These are phyloP conservation scores for Verticillium isaacii DNA, from an alignment of 2,329 filamentous ascomycete genomes.

Conservation along the genomic window DNA sequence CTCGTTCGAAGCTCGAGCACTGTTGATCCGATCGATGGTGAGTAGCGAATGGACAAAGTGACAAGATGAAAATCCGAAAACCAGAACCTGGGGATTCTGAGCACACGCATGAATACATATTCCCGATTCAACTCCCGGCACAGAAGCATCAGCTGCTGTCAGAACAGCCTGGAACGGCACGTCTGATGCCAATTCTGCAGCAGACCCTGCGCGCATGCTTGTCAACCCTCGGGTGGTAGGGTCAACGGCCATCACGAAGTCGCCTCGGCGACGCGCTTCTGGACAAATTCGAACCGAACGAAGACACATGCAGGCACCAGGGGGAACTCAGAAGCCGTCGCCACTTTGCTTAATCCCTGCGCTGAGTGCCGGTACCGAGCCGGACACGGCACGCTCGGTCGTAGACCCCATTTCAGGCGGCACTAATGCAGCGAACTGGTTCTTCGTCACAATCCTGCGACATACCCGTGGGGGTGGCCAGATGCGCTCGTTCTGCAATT, in stretches of 20 bases:
- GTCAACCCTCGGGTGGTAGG: not conserved
- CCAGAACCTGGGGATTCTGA: not conserved
- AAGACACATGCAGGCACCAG: not conserved
- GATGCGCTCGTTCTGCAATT: not conserved
- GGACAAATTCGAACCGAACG: not conserved
- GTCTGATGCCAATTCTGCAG: not conserved
- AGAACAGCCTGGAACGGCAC: not conserved
- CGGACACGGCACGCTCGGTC: not conserved
- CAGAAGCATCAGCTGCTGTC: not conserved
- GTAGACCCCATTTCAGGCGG: not conserved
- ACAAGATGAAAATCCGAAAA: not conserved
- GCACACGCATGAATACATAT: not conserved
- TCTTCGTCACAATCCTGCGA: not conserved
- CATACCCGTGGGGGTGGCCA: not conserved
- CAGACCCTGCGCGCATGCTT: not conserved
- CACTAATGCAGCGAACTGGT: not conserved
- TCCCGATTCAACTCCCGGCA: not conserved
- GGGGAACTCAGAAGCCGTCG: not conserved
- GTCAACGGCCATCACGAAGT: not conserved
- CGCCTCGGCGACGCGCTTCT: not conserved
- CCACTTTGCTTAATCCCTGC: not conserved
- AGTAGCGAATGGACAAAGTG: not conserved
- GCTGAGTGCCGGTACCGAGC: not conserved
- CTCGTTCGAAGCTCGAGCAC: not conserved
- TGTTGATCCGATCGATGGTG: not conserved